Evolutionary conservation across 768 basidiomycete species (phyloP).

Genomic region (Russula sp.): DNA sequence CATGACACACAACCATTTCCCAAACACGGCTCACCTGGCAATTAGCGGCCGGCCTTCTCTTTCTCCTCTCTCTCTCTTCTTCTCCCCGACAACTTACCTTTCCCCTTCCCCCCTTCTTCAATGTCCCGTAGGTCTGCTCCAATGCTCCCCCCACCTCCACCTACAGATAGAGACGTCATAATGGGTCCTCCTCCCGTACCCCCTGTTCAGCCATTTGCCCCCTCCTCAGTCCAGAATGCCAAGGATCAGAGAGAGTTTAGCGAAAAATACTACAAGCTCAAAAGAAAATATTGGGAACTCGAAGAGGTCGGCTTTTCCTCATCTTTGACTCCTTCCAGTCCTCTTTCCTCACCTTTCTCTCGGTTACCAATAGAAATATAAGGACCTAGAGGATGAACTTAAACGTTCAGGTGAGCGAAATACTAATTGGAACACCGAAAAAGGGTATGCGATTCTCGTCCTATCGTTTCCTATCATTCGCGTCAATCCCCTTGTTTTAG

Average conservation of each 20-base stretch:
- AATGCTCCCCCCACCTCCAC: slow-evolving; percentile 27
- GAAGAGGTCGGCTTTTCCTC: slow-evolving; percentile 48
- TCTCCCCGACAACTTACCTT: slow-evolving; percentile 20
- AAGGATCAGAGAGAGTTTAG: slow-evolving; percentile 41
- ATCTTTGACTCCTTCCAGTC: background rate
- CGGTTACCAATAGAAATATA: slow-evolving; percentile 42
- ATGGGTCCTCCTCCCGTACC: slow-evolving; percentile 46
- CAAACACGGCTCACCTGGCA: slow-evolving; percentile 24
- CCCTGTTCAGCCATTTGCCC: slow-evolving; percentile 31
- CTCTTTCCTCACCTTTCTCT: background rate
- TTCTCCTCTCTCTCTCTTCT: slow-evolving; percentile 25
- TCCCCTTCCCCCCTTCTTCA: slow-evolving; percentile 15
- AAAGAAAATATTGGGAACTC: slow-evolving; percentile 59
- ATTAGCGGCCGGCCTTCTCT: slow-evolving; percentile 20
- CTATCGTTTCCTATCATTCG: slow-evolving; percentile 15
- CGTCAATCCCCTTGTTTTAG: slow-evolving; percentile 31
- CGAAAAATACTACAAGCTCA: slow-evolving; percentile 63
- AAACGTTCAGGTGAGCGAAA: slow-evolving; percentile 59
- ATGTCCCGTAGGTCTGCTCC: slow-evolving; percentile 14
- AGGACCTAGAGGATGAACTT: slow-evolving; percentile 52
- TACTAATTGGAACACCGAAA: slow-evolving; percentile 53
- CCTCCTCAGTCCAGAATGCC: slow-evolving; percentile 28
- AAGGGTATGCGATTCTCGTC: slow-evolving; percentile 44
- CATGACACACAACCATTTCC: slow-evolving; percentile 23
- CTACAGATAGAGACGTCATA: slow-evolving; percentile 43